Evolutionary conservation across 306 rosid genomes (phyloP), one percentile per base, ranked within the genome.

Genomic region (Glycine latifolia): DNA sequence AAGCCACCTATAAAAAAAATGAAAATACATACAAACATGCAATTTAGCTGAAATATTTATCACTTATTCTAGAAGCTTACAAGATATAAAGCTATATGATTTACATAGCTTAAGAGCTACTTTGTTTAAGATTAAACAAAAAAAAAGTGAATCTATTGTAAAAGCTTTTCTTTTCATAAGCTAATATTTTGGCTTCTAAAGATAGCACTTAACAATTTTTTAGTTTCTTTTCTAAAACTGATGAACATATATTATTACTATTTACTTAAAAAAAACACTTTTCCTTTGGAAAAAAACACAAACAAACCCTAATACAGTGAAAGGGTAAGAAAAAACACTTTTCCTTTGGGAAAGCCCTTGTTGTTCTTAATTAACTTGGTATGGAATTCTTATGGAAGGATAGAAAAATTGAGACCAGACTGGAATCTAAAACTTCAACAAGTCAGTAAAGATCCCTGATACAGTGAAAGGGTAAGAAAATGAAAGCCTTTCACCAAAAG

Each of bases 1-100:
- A 70, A 78, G 97, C 98, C 82, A 96, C 99, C 98, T 92, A 78
- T 31, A 82, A 65, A 53, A 26, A 44, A 67, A 8, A 39, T 7
- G 84, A 66, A 46, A 41, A 52, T n/a, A 44, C 16, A 33, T 67
- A 52, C 60, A 76, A 67, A 4, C 56, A 63, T 16, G 37, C 61
- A 17, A 75, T 11, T 56, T 10, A 79, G 41, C 77, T 48, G 47
- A 77, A 70, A 52, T 33, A 52, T 52, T 68, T 16, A n/a, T 67
- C 43, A 7, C 15, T 67, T 15, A 48, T 76, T 48, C 56, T 58
- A 39, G 43, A 76, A 80, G 55, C 71, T 41, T 53, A 44, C 37
- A 50, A 3, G 58, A 81, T 73, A 67, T 6, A 78, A 63, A 48
- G 41, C 60, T 67, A 76, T 14, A 60, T 69, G 54, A 68, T 46